These are phyloP conservation scores for Aspergillus campestris DNA, from an alignment of 495 filamentous ascomycete species.

Conservation along the genomic window DNA sequence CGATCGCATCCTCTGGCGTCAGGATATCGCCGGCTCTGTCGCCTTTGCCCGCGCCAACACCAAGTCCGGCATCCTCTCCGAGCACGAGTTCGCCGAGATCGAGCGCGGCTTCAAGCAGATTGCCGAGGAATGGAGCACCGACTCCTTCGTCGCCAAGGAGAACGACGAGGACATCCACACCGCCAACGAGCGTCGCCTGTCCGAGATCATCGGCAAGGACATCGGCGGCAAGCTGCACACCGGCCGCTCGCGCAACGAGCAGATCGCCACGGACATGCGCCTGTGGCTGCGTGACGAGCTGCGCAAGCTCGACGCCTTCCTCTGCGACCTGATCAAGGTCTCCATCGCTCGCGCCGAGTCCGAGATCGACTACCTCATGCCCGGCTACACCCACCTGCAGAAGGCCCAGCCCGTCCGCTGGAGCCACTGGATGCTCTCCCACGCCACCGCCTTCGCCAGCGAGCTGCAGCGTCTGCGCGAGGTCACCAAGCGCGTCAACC, in stretches of 20 bases:
- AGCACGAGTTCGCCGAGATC: constrained; percentile 67
- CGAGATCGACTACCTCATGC: constrained; percentile 60
- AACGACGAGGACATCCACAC: constrained; percentile 72
- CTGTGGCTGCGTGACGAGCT: constrained; percentile 82
- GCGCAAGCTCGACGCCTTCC: constrained; percentile 56
- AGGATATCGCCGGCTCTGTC: constrained; percentile 74
- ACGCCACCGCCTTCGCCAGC: constrained; percentile 64
- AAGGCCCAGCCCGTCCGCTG: constrained; percentile 85
- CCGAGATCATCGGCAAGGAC: constrained; percentile 80
- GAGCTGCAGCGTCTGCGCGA: constrained; percentile 77
- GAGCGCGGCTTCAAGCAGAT: constrained; percentile 66
- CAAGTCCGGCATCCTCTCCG: constrained; percentile 65
- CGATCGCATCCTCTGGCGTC: constrained; percentile 72
- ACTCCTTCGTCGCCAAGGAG: constrained; percentile 36
- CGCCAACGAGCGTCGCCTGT: constrained; percentile 83
- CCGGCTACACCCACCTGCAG: constrained; percentile 83
- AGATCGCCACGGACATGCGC: constrained; percentile 89
- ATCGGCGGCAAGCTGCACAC: constrained; percentile 91
- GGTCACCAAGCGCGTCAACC: constrained; percentile 66
- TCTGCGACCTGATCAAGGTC: constrained; percentile 64
- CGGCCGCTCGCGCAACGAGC: constrained; percentile 85
- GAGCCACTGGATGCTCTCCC: constrained; percentile 79
- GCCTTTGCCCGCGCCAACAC: constrained; percentile 82
- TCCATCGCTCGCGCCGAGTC: constrained; percentile 65
- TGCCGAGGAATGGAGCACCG: constrained; percentile 61